phyloP scores from a whole-genome alignment of 768 basidiomycete genomes.

The Agaricus bisporus region DNA sequence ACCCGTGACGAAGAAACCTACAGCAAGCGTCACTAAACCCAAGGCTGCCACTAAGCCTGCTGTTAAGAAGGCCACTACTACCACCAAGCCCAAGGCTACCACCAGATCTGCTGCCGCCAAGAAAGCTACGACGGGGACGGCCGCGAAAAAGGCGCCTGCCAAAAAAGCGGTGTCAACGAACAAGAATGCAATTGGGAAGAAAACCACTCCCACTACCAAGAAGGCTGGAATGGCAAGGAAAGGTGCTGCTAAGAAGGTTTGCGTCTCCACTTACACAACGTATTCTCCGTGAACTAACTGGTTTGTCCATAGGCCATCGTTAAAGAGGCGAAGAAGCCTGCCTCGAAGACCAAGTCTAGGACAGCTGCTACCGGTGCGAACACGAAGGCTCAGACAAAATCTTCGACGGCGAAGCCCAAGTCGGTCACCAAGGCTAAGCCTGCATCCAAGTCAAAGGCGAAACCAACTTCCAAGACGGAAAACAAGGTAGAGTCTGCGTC shows the following conservation, averaged over 20 bases:
- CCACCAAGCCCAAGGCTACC: conserved; percentile 14
- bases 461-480: conserved; percentile 25
- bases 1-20: conserved; percentile 35
- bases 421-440: conserved; percentile 25
- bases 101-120: conserved; percentile 13
- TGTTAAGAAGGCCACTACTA: conserved; percentile 14
- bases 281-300: neutral
- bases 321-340: conserved; percentile 33
- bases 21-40: conserved; percentile 12
- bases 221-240: conserved; percentile 27
- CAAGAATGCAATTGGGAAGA: conserved; percentile 17
- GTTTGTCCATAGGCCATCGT: conserved; percentile 21
- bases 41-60: conserved; percentile 16
- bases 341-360: conserved; percentile 24
- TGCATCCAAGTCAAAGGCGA: conserved; percentile 18
- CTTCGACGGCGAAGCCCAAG: conserved; percentile 20
- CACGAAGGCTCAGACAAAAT: conserved; percentile 27
- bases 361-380: conserved; percentile 17
- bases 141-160: conserved; percentile 14
- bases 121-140: conserved; percentile 17
- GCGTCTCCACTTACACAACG: neutral
- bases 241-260: conserved; percentile 50
- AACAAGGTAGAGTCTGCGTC: conserved; percentile 6
- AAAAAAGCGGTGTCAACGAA: conserved; percentile 12
- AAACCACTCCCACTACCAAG: conserved; percentile 13